phyloP scores from a whole-genome alignment of 352 stramenopile species.

The Phytophthora pini region DNA sequence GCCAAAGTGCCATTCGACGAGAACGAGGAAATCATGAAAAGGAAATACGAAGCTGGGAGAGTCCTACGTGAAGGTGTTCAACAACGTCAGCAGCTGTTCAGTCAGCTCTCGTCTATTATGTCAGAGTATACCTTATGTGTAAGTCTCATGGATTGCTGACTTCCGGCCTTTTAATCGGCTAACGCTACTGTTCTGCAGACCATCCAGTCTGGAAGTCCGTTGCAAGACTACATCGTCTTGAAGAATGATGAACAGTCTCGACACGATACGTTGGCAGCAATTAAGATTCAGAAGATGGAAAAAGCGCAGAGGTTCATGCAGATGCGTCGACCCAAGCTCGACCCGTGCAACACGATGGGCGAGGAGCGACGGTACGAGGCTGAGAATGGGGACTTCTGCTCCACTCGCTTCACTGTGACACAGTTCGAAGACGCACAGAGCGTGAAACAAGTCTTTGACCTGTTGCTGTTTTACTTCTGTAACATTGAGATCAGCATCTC shows the following conservation, averaged over 20 bases:
- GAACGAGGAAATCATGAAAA: conserved; percentile 17
- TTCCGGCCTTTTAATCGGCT: background rate
- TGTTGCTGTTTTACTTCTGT: conserved; percentile 53
- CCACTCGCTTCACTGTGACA: conserved; percentile 54
- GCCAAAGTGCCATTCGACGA: conserved; percentile 12
- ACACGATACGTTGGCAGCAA: conserved; percentile 10
- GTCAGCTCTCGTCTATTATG: conserved; percentile 36
- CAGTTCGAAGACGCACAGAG: conserved; percentile 49
- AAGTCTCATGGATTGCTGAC: conserved; percentile 15
- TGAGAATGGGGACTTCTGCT: conserved; percentile 55
- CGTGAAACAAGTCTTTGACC: conserved; percentile 52
- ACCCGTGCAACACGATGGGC: conserved; percentile 36
- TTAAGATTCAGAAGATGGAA: conserved; percentile 37
- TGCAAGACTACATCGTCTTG: conserved; percentile 42
- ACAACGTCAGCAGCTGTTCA: conserved; percentile 33
- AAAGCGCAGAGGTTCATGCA: conserved; percentile 43
- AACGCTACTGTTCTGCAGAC: conserved; percentile 19
- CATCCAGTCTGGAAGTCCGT: conserved; percentile 35
- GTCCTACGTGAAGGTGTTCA: conserved; percentile 20
- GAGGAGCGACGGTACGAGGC: conserved; percentile 59
- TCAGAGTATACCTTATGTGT: conserved; percentile 45
- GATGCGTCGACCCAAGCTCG: conserved; percentile 28
- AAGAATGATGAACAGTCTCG: conserved; percentile 26
- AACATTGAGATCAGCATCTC: conserved; percentile 74
- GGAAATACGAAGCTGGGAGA: conserved; percentile 7